A percentile compares a stretch with the other conserved stretches of the same genome.
phyloP scores from a whole-genome alignment of 208 protist species.

The Spongospora subterranea region DNA sequence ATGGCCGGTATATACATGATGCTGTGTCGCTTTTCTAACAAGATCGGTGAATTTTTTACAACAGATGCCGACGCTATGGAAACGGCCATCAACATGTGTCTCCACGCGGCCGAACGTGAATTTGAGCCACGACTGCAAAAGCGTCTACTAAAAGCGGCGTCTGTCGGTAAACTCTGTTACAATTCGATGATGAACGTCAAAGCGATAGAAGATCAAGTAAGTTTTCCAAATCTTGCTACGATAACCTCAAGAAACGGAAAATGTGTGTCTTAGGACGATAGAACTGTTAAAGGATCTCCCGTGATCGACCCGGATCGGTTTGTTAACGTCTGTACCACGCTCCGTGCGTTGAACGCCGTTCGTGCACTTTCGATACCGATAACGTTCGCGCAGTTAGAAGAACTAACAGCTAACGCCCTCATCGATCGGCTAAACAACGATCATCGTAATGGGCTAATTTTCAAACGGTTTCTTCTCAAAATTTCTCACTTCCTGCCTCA shows the following conservation, averaged over 20 bases:
- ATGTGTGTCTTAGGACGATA: neutral
- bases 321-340: neutral
- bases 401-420: neutral
- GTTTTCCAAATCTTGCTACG: no score
- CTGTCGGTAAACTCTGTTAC: slow-evolving; percentile 23
- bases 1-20: neutral
- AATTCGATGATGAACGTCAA: neutral
- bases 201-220: no score
- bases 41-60: neutral
- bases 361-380: neutral
- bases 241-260: no score
- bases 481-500: neutral
- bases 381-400: slow-evolving; percentile 1
- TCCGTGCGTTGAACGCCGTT: neutral
- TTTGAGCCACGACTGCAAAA: neutral
- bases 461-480: neutral
- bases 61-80: neutral
- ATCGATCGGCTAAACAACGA: neutral
- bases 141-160: slow-evolving; percentile 42
- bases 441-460: neutral
- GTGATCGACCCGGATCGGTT: neutral
- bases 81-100: slow-evolving; percentile 5
- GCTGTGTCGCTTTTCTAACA: neutral
- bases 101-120: slow-evolving; percentile 19
- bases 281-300: no score